Evolutionary conservation across 2,329 filamentous ascomycete species (phyloP).

Genomic region (Colletotrichum aenigma): DNA sequence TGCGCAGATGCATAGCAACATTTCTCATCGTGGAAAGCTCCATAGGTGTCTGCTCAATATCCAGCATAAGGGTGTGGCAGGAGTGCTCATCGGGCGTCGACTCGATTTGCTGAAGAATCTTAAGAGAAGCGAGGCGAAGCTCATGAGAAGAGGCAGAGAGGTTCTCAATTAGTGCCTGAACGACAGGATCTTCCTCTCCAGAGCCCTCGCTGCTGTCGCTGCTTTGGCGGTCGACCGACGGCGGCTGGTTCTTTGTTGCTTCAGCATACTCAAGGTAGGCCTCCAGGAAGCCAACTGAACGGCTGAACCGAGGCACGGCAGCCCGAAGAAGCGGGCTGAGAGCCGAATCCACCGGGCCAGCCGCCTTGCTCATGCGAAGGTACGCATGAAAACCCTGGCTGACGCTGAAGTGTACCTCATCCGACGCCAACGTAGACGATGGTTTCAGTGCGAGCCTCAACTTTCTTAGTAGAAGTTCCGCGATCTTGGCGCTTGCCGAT

Average conservation of each 20-base stretch:
- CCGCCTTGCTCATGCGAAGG: conserved; percentile 65
- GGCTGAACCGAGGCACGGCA: conserved; percentile 69
- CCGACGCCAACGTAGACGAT: conserved; percentile 60
- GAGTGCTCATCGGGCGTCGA: conserved; percentile 52
- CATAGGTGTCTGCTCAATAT: conserved; percentile 81
- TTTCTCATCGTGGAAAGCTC: conserved; percentile 76
- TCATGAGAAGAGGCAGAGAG: conserved; percentile 77
- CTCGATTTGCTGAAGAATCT: conserved; percentile 70
- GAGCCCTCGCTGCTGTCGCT: conserved; percentile 48
- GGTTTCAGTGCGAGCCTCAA: conserved; percentile 68
- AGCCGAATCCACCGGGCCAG: conserved; percentile 60
- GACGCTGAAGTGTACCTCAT: conserved; percentile 74
- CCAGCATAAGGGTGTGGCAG: conserved; percentile 68
- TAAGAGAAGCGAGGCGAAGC: conserved; percentile 74
- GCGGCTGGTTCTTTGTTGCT: conserved; percentile 25
- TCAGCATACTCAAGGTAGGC: conserved; percentile 63
- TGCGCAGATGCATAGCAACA: conserved; percentile 85
- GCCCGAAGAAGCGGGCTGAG: conserved; percentile 71
- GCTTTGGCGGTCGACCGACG: conserved; percentile 20
- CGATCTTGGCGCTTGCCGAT: conserved; percentile 69
- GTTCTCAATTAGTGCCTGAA: conserved; percentile 71
- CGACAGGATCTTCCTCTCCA: conserved; percentile 60
- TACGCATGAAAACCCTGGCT: conserved; percentile 78
- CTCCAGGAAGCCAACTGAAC: conserved; percentile 69
- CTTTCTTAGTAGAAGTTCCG: conserved; percentile 68